These are phyloP conservation scores for Fusarium buxicola DNA, from an alignment of 2,329 filamentous ascomycete genomes.

Conservation along the genomic window DNA sequence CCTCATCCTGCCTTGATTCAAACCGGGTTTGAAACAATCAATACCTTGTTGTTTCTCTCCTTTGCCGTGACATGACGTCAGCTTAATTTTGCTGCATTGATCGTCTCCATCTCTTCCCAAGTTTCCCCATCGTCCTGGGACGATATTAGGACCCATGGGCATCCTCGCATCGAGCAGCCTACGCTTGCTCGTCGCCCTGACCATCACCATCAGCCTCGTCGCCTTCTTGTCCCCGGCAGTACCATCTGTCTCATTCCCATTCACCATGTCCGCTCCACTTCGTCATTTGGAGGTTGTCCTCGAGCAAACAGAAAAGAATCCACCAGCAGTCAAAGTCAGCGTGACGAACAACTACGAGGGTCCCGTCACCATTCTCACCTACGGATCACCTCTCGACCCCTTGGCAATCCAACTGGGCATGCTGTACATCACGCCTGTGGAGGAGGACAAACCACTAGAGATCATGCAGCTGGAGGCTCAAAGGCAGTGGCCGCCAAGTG, in stretches of 20 bases:
- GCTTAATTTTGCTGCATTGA: background rate
- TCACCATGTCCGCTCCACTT: conserved; percentile 34
- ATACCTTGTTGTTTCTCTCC: no score
- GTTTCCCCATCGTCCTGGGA: background rate
- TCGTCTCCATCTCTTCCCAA: background rate
- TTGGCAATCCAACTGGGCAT: conserved; percentile 56
- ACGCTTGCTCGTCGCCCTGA: conserved; percentile 38
- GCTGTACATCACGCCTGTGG: conserved; percentile 54
- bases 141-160: conserved; percentile 26
- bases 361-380: conserved; percentile 56
- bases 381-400: conserved; percentile 60
- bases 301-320: conserved; percentile 49
- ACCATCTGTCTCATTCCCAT: conserved; percentile 18
- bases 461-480: conserved; percentile 53
- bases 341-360: conserved; percentile 55
- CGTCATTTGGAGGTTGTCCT: conserved; percentile 50
- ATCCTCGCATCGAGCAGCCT: conserved; percentile 31
- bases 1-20: background rate
- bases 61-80: conserved; percentile 1
- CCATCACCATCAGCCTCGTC: conserved; percentile 38
- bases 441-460: conserved; percentile 49
- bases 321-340: conserved; percentile 51
- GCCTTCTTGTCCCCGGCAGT: conserved; percentile 31
- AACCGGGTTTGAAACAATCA: background rate
- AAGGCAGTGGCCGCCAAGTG: conserved; percentile 55